These are phyloP conservation scores for Trametes polyzona DNA, from an alignment of 1,284 basidiomycete species.

Conservation along the genomic window DNA sequence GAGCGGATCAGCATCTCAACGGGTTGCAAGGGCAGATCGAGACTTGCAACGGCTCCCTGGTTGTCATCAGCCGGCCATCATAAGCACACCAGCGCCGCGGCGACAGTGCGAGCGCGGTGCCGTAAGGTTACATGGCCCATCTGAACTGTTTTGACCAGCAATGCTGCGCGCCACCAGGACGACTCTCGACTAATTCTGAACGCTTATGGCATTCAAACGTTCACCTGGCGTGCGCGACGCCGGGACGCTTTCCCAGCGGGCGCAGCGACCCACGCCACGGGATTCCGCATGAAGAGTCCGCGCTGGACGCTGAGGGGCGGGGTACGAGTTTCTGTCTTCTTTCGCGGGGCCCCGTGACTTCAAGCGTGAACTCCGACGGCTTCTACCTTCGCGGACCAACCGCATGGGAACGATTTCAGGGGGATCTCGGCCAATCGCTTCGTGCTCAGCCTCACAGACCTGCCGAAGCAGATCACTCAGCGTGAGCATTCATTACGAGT, in stretches of 20 bases:
- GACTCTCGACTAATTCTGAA: background rate
- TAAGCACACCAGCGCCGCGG: background rate
- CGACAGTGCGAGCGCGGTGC: background rate
- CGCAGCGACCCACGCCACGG: background rate
- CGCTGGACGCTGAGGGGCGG: background rate
- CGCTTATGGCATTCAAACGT: background rate
- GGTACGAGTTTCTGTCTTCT: background rate
- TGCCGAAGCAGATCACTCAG: background rate
- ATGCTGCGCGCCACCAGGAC: constrained; percentile 3
- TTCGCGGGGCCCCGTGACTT: background rate
- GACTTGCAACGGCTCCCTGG: background rate
- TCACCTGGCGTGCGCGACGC: constrained; percentile 8
- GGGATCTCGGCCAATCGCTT: background rate
- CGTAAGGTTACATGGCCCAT: background rate
- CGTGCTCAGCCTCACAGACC: background rate
- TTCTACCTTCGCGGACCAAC: background rate
- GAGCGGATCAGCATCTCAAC: too few species aligned
- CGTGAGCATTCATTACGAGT: background rate
- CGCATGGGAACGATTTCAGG: background rate
- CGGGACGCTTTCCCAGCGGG: constrained; percentile 2
- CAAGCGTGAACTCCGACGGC: background rate
- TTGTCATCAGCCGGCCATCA: background rate
- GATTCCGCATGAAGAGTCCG: background rate
- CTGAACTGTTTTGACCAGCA: too few species aligned
- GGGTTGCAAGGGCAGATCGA: too few species aligned